Conservation (phyloP, 331 rosid genomes). For the Quercus lobata region DNA sequence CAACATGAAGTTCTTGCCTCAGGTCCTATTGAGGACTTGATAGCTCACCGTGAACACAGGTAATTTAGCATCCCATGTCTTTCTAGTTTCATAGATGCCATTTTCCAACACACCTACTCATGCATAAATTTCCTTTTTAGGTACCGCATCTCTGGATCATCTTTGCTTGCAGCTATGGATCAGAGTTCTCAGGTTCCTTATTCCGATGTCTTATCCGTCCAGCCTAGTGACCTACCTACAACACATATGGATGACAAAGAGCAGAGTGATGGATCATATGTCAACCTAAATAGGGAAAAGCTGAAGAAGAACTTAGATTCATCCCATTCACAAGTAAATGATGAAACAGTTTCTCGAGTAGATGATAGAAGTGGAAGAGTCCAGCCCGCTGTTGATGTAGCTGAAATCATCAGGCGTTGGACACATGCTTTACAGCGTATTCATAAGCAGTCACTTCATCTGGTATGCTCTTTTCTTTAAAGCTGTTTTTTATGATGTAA, state of each 20-base stretch:
- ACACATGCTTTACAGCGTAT: constrained; percentile 99
- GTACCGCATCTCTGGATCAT: constrained; percentile 98
- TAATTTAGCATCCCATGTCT: constrained; percentile 24
- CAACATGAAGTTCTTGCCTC: constrained; percentile 99
- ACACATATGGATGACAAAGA: constrained; percentile 55
- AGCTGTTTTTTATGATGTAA: constrained; percentile 2
- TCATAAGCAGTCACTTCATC: constrained; percentile 91
- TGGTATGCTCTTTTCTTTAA: constrained; percentile 43
- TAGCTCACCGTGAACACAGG: constrained; percentile 99
- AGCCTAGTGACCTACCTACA: constrained; percentile 47
- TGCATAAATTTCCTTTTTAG: constrained; percentile 37
- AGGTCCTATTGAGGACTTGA: constrained; percentile 97
- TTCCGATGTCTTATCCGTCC: constrained; percentile 59
- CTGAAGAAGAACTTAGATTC: constrained; percentile 27
- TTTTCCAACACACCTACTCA: constrained; percentile 21
- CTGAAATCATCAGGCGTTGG: constrained; percentile 98
- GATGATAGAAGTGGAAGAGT: constrained; percentile 86
- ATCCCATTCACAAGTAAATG: constrained; percentile 38
- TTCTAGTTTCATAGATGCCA: constrained; percentile 6
- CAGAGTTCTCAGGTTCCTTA: constrained; percentile 92
- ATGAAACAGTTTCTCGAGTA: constrained; percentile 55
- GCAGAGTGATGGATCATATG: constrained; percentile 58
- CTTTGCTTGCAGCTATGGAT: constrained; percentile 99
- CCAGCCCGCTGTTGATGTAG: constrained; percentile 82
- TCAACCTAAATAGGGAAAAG: constrained; percentile 31